Percentiles rank a stretch among this genome's conserved stretches.
These are phyloP conservation scores for Botrytis squamosa DNA, from an alignment of 2,329 filamentous ascomycete genomes.

Conservation along the genomic window DNA sequence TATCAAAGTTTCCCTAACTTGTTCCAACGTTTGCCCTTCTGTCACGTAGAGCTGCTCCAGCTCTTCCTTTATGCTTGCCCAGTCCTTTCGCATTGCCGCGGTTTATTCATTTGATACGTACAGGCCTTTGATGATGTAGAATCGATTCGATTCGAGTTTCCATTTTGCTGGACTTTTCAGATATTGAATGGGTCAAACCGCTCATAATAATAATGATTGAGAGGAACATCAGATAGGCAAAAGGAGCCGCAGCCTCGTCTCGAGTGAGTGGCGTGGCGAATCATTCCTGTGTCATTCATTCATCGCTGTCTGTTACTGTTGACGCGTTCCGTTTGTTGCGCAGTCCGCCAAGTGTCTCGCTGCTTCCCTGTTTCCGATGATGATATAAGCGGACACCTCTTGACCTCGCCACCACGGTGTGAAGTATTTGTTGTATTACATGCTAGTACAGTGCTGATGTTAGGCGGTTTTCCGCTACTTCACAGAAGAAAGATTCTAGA, in stretches of 20 bases:
- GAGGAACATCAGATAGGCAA: neutral
- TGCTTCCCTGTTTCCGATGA: neutral
- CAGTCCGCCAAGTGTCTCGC: slow-evolving; percentile 12
- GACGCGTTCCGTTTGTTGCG: slow-evolving; percentile 12
- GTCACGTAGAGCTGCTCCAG: slow-evolving; percentile 27
- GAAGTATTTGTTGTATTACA: neutral
- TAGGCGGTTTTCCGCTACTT: neutral
- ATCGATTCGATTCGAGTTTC: neutral
- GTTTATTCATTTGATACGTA: slow-evolving; percentile 13
- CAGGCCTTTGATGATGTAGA: neutral
- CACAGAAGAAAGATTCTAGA: neutral
- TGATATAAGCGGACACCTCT: slow-evolving; percentile 7
- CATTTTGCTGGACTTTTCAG: neutral
- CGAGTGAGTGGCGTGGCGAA: slow-evolving; percentile 15
- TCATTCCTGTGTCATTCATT: neutral
- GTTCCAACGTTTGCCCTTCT: slow-evolving; percentile 24
- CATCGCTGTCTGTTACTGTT: neutral
- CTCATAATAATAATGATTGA: neutral
- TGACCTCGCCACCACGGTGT: slow-evolving; percentile 3
- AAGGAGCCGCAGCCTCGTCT: slow-evolving; percentile 10
- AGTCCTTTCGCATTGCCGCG: slow-evolving; percentile 27
- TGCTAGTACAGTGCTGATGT: neutral
- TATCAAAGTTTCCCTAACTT: slow-evolving; percentile 25
- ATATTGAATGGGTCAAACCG: neutral
- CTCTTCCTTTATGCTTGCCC: slow-evolving; percentile 26